Evolutionary conservation across 2,329 filamentous ascomycete genomes (phyloP).

Genomic region (Xylaria sp.): DNA sequence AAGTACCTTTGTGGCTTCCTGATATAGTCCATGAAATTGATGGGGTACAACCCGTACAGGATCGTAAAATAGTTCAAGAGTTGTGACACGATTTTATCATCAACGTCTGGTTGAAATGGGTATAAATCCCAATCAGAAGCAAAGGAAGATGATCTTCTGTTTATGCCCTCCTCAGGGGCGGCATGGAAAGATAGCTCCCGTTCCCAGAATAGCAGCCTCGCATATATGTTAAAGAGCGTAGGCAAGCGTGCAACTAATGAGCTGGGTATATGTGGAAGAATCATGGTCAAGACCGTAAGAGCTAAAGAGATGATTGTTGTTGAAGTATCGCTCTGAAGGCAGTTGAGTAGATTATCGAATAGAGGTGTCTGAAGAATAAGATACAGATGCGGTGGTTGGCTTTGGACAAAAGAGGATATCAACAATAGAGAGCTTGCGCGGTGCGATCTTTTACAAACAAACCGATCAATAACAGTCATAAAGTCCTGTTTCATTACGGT

Average conservation of each 20-base stretch:
- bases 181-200: conserved; percentile 59
- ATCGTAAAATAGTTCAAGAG: conserved; percentile 82
- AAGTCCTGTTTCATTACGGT: conserved; percentile 64
- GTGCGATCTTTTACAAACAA: conserved; percentile 71
- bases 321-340: conserved; percentile 80
- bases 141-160: conserved; percentile 47
- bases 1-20: conserved; percentile 83
- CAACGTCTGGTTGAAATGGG: conserved; percentile 68
- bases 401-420: conserved; percentile 77
- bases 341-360: conserved; percentile 76
- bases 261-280: conserved; percentile 82
- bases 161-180: conserved; percentile 54
- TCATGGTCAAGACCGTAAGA: conserved; percentile 81
- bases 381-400: conserved; percentile 83
- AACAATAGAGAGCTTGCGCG: conserved; percentile 74
- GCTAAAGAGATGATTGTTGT: conserved; percentile 81
- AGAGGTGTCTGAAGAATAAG: conserved; percentile 77
- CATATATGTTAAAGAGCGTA: conserved; percentile 83
- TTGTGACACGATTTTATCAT: conserved; percentile 72
- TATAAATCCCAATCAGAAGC: conserved; percentile 72
- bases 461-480: conserved; percentile 71
- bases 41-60: conserved; percentile 83
- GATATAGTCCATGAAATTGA: conserved; percentile 89
- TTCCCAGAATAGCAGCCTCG: conserved; percentile 83
- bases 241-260: conserved; percentile 76